Conservation (phyloP, 2,329 filamentous ascomycete species). For the Nothophoma quercina region DNA sequence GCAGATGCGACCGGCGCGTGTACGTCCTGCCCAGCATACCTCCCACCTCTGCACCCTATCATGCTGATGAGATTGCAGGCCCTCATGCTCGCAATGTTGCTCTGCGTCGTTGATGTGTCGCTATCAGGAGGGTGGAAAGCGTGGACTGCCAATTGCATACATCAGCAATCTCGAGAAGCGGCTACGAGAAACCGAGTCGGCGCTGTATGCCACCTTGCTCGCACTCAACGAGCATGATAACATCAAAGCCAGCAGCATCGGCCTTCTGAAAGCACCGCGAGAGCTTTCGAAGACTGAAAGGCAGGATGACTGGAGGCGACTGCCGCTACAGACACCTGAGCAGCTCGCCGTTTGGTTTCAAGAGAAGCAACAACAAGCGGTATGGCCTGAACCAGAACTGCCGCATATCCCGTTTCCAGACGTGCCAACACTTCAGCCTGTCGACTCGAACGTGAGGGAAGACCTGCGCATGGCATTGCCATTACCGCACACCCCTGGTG, state of each 20-base stretch:
- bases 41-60: background rate
- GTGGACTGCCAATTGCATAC: conserved; percentile 37
- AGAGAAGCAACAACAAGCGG: conserved; percentile 18
- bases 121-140: conserved; percentile 37
- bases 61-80: conserved; percentile 20
- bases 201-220: conserved; percentile 26
- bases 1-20: conserved; percentile 39
- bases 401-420: conserved; percentile 14
- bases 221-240: conserved; percentile 14
- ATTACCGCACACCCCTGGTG: conserved; percentile 1
- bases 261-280: conserved; percentile 2
- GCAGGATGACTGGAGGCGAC: conserved; percentile 34
- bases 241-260: background rate
- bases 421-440: background rate
- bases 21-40: too few species aligned
- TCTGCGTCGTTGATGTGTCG: conserved; percentile 23
- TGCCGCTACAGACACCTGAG: conserved; percentile 27
- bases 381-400: conserved; percentile 8
- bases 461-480: conserved; percentile 10
- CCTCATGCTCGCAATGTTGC: conserved; percentile 35
- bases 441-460: background rate
- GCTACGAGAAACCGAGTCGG: conserved; percentile 35
- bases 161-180: conserved; percentile 34
- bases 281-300: conserved; percentile 33
- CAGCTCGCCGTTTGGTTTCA: conserved; percentile 33